Conservation (phyloP, 192 early-diverging fungal genomes). For the Umbelopsis vinacea region DNA sequence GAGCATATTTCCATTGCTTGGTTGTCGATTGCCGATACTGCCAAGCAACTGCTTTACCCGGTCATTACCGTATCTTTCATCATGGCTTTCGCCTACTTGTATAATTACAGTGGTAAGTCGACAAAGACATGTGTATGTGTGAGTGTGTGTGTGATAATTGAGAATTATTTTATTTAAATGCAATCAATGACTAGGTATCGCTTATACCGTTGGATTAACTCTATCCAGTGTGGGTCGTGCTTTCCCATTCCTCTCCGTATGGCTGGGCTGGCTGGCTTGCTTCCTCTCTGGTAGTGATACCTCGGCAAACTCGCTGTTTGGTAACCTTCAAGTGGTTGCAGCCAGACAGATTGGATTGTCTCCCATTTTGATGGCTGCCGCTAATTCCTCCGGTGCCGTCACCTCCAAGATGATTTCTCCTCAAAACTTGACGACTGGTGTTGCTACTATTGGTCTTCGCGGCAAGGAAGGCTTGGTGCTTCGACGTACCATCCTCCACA, state of each 20-base stretch:
- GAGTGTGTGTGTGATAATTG: too few relatives aligned
- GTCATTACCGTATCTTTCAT: conserved; percentile 43
- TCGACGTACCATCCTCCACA: conserved; percentile 42
- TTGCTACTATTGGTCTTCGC: conserved; percentile 41
- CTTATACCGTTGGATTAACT: conserved; percentile 40
- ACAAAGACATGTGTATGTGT: too few relatives aligned
- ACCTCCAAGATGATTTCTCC: conserved; percentile 46
- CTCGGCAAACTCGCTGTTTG: conserved; percentile 43
- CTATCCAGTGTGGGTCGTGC: conserved; percentile 41
- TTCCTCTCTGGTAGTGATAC: conserved; percentile 47
- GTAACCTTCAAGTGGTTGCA: conserved; percentile 48
- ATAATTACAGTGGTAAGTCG: conserved; percentile 40
- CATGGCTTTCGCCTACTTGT: conserved; percentile 45
- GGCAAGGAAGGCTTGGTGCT: conserved; percentile 40
- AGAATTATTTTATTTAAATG: too few relatives aligned
- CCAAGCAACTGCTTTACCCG: conserved; percentile 31
- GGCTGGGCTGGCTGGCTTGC: conserved; percentile 44
- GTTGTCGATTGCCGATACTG: conserved; percentile 25
- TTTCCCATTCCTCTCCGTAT: conserved; percentile 46
- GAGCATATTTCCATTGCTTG: conserved; percentile 25
- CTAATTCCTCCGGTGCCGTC: conserved; percentile 42
- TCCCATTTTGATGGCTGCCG: conserved; percentile 41
- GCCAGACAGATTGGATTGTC: conserved; percentile 42
- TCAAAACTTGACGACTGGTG: conserved; percentile 47
- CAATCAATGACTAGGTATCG: conserved; percentile 37